These are phyloP conservation scores for Stephanodiscus triporus DNA, from an alignment of 108 stramenopile species.

Conservation along the genomic window DNA sequence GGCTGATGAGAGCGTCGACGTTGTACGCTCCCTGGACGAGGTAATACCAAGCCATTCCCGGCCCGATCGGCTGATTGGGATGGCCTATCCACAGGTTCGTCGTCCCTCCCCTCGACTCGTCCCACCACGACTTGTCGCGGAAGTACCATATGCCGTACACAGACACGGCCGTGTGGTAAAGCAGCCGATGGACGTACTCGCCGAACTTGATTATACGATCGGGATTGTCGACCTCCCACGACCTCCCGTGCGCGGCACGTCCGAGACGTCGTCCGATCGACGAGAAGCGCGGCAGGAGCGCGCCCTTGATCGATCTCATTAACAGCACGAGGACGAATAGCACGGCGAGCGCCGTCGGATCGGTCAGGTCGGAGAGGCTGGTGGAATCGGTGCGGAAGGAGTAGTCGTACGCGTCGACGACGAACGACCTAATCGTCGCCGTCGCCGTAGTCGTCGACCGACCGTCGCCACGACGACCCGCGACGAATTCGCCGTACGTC, in stretches of 20 bases:
- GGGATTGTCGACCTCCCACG: constrained; percentile 68
- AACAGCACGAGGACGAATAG: constrained; percentile 53
- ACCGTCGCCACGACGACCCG: background rate
- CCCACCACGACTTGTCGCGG: constrained; percentile 73
- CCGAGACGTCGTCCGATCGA: constrained; percentile 58
- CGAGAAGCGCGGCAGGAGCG: constrained; percentile 63
- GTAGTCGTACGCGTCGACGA: constrained; percentile 28
- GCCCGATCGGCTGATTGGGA: constrained; percentile 72
- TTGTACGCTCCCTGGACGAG: constrained; percentile 85
- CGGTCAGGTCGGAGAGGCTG: constrained; percentile 38
- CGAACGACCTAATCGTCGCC: background rate
- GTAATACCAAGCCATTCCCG: constrained; percentile 90
- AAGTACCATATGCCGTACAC: constrained; percentile 68
- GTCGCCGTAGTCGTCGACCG: background rate
- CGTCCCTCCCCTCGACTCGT: constrained; percentile 50
- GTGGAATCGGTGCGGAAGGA: constrained; percentile 45
- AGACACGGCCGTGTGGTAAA: constrained; percentile 70
- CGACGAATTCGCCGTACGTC: background rate
- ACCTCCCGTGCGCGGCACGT: constrained; percentile 63
- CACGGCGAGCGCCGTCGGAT: constrained; percentile 26
- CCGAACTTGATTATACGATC: constrained; percentile 82
- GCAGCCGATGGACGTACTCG: constrained; percentile 85
- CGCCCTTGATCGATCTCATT: constrained; percentile 59
- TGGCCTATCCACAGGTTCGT: constrained; percentile 54
- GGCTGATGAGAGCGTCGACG: constrained; percentile 75